Percentiles rank a stretch among this genome's conserved stretches.
Evolutionary conservation across 2,329 filamentous ascomycete genomes (phyloP).

Genomic region (Nothophaeocryptopus gaeumannii): DNA sequence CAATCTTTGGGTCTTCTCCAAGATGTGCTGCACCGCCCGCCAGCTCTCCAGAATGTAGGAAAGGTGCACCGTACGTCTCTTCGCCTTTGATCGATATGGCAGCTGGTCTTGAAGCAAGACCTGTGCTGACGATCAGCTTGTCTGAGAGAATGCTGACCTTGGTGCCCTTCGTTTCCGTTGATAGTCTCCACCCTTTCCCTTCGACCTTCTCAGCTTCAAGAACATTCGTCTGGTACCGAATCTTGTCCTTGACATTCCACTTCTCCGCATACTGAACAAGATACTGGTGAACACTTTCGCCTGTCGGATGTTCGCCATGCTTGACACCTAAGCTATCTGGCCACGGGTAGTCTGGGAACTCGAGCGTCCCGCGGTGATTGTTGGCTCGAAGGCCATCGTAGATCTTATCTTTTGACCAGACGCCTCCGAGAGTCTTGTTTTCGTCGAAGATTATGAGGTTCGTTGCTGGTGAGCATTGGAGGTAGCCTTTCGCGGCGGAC

Average conservation of each 20-base stretch:
- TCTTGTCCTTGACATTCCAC: constrained; percentile 2
- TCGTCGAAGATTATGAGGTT: constrained; percentile 14
- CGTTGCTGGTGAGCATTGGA: constrained; percentile 10
- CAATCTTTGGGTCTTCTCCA: constrained; percentile 1
- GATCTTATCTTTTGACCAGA: constrained; percentile 16
- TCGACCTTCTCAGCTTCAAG: constrained; percentile 11
- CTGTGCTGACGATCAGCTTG: constrained; percentile 14
- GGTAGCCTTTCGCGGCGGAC: constrained; percentile 12
- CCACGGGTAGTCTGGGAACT: constrained; percentile 16
- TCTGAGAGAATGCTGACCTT: constrained; percentile 5
- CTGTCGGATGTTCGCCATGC: constrained; percentile 5
- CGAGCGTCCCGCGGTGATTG: constrained; percentile 12
- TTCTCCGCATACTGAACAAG: constrained; percentile 9
- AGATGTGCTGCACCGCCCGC: constrained; percentile 4
- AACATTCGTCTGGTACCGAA: constrained; percentile 10
- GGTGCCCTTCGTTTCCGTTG: background rate
- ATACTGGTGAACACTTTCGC: constrained; percentile 16
- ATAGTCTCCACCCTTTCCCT: constrained; percentile 7
- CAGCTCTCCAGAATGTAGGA: constrained; percentile 7
- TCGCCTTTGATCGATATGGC: constrained; percentile 8
- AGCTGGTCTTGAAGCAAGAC: constrained; percentile 1
- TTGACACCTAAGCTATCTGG: constrained; percentile 9
- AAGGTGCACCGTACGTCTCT: constrained; percentile 6
- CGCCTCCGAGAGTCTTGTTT: constrained; percentile 14
- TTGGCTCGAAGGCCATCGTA: constrained; percentile 12